Evolutionary conservation across 129 eudicot species (phyloP), one percentile per base, ranked within the genome.

Genomic region (Silybum marianum): DNA sequence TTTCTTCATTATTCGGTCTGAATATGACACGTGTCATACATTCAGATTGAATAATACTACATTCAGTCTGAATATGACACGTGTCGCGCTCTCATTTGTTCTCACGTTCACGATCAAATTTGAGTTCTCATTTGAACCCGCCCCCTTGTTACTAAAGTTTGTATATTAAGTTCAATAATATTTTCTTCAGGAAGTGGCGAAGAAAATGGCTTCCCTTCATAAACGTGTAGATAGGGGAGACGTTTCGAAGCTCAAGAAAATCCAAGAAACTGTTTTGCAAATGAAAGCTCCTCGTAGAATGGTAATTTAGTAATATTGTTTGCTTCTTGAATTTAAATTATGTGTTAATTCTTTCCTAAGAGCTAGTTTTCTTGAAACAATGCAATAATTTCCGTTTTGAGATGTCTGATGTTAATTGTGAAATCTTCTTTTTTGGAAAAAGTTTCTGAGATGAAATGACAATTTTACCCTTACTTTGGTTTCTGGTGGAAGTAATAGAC

Each of bases 221-320:
- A 83, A 85, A 67, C 75, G 38, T 51, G 83, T 79, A 65, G 83
- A 79, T 46, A 85, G 26, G 62, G 87, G 91, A 71, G 91, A 88
- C 68, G 18, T 85, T 39, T 82, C 83, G 58, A 82, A 88, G 79
- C 87, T 85, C 77, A 72, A 78, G 36, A 22, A 34, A 23, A 76
- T 88, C 75, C 87, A 79, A 82, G 85, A 88, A 78, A 76, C 91
- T 10, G 54, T 88, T 72, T 68, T 78, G 68, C 88, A 84, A 76
- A 82, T 88, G 78, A 85, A 82, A 85, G 88, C 91, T 78, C 87
- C 91, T 39, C 84, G 82, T 67, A 84, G 65, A 78, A 38, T 88
- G 91, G 91, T 88, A 82, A 78, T 77, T 54, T 22, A 11, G 42
- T 18, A 12, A 6, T 74, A 5, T 6, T 16, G 34, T 38, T 32